phyloP scores from a whole-genome alignment of 371 early-diverging fungal genomes.

The Haplosporangium sp. region DNA sequence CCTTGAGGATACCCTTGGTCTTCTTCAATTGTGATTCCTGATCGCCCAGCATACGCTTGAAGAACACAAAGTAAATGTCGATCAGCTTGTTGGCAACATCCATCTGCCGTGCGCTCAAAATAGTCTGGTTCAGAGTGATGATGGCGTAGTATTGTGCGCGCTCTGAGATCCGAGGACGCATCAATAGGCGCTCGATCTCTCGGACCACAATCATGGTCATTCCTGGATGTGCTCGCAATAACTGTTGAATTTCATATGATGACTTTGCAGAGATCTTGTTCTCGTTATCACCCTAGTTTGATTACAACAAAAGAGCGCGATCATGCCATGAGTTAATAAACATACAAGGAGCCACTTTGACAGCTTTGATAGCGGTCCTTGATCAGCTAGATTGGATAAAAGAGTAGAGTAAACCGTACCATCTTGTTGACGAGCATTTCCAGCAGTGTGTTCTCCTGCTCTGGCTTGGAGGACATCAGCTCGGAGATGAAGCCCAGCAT shows the following conservation, averaged over 20 bases:
- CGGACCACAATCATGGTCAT: constrained; percentile 91
- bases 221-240: constrained; percentile 82
- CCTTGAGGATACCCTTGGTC: constrained; percentile 52
- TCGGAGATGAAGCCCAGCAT: constrained; percentile 80
- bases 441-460: constrained; percentile 95
- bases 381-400: background rate
- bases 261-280: constrained; percentile 89
- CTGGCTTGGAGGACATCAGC: constrained; percentile 87
- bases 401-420: constrained; percentile 18
- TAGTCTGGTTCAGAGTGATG: constrained; percentile 91
- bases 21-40: constrained; percentile 66
- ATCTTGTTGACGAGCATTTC: constrained; percentile 93
- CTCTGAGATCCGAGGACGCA: constrained; percentile 75
- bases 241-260: constrained; percentile 76
- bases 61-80: constrained; percentile 91
- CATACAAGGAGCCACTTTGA: background rate
- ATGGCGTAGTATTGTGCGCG: constrained; percentile 90
- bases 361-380: too few relatives aligned
- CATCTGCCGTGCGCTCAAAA: constrained; percentile 76
- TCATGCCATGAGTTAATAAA: background rate
- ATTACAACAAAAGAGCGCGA: background rate
- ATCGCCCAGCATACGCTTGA: constrained; percentile 76
- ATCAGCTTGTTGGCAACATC: constrained; percentile 86
- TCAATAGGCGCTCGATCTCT: constrained; percentile 87
- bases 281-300: constrained; percentile 85